phyloP scores from a whole-genome alignment of 202 grass and related monocot genomes.

The Eragrostis tef region DNA sequence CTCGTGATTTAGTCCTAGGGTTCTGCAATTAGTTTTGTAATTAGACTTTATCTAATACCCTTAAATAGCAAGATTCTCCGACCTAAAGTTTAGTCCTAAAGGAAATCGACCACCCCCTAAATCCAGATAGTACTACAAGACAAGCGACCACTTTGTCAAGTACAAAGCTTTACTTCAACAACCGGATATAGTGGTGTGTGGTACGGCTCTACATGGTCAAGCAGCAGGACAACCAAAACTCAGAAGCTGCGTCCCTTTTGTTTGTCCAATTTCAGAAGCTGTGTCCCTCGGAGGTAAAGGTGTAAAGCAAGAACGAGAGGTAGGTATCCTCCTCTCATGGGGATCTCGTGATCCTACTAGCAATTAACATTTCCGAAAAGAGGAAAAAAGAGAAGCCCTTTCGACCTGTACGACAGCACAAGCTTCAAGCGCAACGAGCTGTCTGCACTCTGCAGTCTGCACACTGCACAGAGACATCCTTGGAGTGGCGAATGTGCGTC shows the following conservation, averaged over 20 bases:
- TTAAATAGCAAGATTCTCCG: no score
- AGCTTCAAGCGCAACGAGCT: slow-evolving; percentile 33
- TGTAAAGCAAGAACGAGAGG: slow-evolving; percentile 2
- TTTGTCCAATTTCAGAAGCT: neutral
- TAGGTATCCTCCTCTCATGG: neutral
- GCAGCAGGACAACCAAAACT: neutral
- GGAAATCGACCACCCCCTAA: no score
- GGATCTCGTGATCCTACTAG: slow-evolving; percentile 21
- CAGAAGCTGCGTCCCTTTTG: neutral
- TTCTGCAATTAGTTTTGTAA: no score
- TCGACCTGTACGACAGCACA: slow-evolving; percentile 51
- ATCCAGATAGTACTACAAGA: neutral
- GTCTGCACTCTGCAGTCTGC: neutral
- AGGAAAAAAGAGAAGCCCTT: neutral
- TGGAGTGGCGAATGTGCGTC: neutral
- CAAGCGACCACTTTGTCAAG: neutral
- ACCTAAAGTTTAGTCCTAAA: no score
- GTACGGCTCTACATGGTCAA: neutral
- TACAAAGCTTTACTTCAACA: neutral
- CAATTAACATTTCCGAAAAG: slow-evolving; percentile 6
- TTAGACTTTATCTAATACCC: no score
- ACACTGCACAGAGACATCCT: neutral
- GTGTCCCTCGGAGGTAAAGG: neutral
- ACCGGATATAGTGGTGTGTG: neutral
- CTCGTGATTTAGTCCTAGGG: no score